A percentile compares a stretch with the other conserved stretches of the same genome.
Conservation (phyloP, 306 rosid species). For the Hylodesmum podocarpum region DNA sequence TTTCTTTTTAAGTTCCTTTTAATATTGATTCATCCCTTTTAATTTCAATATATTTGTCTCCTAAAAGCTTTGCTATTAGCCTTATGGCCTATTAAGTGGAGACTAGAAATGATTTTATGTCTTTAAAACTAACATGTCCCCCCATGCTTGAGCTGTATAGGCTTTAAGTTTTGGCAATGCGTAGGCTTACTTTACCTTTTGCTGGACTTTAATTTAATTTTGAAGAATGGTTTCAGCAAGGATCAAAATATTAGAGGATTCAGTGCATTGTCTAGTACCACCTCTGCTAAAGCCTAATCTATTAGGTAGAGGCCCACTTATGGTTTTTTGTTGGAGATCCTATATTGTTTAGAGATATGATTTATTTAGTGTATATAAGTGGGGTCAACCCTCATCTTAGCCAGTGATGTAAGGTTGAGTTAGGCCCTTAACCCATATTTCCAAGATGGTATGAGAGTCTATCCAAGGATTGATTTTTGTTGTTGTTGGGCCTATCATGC, state of each 20-base stretch:
- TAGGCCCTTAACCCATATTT: no score
- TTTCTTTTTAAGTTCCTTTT: constrained; percentile 27
- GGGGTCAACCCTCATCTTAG: no score
- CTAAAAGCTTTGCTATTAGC: constrained; percentile 3
- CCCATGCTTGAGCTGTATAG: neutral
- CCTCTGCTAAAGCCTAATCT: constrained; percentile 7
- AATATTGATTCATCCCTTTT: constrained; percentile 17
- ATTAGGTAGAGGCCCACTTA: constrained; percentile 12
- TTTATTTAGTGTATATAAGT: no score
- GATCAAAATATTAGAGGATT: neutral
- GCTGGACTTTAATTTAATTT: neutral
- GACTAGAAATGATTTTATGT: neutral
- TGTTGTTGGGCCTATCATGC: no score
- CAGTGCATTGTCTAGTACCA: neutral
- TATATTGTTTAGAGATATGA: no score
- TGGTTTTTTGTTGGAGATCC: neutral
- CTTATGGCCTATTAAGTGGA: neutral
- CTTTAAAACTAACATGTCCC: neutral
- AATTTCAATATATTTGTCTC: constrained; percentile 21
- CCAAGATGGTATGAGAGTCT: no score
- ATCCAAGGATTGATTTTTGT: no score
- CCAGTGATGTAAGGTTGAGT: no score
- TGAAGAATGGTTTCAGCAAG: neutral
- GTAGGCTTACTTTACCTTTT: neutral
- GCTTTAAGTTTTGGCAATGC: neutral